Percentiles rank a stretch among this genome's conserved stretches.
These are phyloP conservation scores for Globomyces sp. DNA, from an alignment of 371 early-diverging fungal genomes.

Conservation along the genomic window DNA sequence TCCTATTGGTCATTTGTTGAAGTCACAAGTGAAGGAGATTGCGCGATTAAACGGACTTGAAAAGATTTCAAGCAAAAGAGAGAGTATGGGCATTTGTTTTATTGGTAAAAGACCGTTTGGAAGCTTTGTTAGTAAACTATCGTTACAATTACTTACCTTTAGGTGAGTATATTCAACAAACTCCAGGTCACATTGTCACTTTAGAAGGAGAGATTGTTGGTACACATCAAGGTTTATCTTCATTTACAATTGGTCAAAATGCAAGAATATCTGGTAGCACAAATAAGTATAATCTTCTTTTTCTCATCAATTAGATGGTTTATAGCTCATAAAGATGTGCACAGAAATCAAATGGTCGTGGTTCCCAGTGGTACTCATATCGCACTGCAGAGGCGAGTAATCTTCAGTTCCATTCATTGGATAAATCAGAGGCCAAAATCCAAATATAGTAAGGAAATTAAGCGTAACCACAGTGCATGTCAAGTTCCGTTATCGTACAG, in stretches of 20 bases:
- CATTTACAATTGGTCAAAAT: constrained; percentile 74
- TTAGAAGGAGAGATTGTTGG: constrained; percentile 59
- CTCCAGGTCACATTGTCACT: constrained; percentile 62
- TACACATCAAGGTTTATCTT: constrained; percentile 65
- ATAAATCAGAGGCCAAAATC: not conserved
- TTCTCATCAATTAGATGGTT: constrained; percentile 54
- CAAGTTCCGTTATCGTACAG: constrained; percentile 5
- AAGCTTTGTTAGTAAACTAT: constrained; percentile 59
- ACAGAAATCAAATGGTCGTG: constrained; percentile 53
- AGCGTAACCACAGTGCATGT: not conserved
- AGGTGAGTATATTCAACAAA: constrained; percentile 35
- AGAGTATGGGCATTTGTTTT: constrained; percentile 97
- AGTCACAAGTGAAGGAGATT: constrained; percentile 68
- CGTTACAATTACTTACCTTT: no score
- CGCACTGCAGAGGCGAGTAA: not conserved
- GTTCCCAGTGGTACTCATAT: constrained; percentile 35
- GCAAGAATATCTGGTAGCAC: constrained; percentile 53
- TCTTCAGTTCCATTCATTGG: not conserved
- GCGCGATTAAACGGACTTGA: constrained; percentile 60
- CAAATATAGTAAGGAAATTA: not conserved
- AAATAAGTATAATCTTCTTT: no score
- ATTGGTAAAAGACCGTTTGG: constrained; percentile 82
- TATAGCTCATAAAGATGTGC: constrained; percentile 55
- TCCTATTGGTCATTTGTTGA: constrained; percentile 76
- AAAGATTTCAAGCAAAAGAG: constrained; percentile 67